Evolutionary conservation across 768 basidiomycete genomes (phyloP).

Genomic region (Pisolithus tinctorius): DNA sequence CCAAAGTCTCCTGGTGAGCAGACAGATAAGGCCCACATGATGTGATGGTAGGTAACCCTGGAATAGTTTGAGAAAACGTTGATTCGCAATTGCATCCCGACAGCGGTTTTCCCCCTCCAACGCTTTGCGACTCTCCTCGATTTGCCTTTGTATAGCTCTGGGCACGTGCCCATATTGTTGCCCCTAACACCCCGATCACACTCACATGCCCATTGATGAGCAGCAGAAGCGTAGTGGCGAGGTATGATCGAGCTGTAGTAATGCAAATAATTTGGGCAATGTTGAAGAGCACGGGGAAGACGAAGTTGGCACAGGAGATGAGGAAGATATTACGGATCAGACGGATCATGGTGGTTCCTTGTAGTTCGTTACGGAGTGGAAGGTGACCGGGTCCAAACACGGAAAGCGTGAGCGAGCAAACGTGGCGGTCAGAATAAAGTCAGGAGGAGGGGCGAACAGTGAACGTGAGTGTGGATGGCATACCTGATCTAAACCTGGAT

Average conservation of each 20-base stretch:
- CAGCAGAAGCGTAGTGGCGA: slow-evolving; percentile 5
- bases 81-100: no score
- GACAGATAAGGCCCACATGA: no score
- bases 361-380: not conserved
- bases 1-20: no score
- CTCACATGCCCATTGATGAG: slow-evolving; percentile 22
- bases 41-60: no score
- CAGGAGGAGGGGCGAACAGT: not conserved
- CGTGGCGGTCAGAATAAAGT: not conserved
- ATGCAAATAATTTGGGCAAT: slow-evolving; percentile 23
- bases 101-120: no score
- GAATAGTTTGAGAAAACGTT: no score
- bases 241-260: not conserved
- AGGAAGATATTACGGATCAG: slow-evolving; percentile 28
- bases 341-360: slow-evolving; percentile 2
- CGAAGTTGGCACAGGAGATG: slow-evolving; percentile 32
- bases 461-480: not conserved
- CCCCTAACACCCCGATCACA: slow-evolving; percentile 34
- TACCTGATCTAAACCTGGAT: not conserved
- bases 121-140: not conserved
- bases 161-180: slow-evolving; percentile 28
- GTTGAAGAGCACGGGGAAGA: slow-evolving; percentile 32
- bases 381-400: no score
- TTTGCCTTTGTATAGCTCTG: not conserved
- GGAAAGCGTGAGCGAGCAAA: no score